Conservation (phyloP, 1,284 basidiomycete genomes). For the Melampsora occidentalis region DNA sequence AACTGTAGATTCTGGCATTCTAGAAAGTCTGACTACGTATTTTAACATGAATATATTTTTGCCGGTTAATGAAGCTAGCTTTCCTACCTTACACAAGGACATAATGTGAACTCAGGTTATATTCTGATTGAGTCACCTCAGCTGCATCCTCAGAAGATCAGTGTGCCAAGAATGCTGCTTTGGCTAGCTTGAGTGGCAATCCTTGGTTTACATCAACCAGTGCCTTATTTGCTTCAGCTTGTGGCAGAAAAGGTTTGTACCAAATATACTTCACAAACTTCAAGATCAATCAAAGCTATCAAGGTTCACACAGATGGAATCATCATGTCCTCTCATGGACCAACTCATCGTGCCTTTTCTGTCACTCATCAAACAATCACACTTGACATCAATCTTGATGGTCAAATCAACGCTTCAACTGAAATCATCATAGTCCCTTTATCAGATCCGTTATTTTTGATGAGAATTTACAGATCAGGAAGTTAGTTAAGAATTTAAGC, state of each 20-base stretch:
- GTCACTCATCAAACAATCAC: constrained; percentile 78
- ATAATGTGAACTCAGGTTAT: constrained; percentile 94
- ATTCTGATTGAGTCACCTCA: constrained; percentile 85
- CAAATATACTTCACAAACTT: no score
- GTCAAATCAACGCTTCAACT: constrained; percentile 73
- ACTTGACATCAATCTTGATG: constrained; percentile 80
- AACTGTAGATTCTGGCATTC: constrained; percentile 10
- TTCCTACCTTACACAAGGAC: constrained; percentile 91
- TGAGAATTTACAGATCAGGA: no score
- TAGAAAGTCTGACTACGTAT: constrained; percentile 56
- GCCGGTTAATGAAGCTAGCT: constrained; percentile 76
- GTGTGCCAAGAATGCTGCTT: constrained; percentile 68
- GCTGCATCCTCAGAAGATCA: constrained; percentile 68
- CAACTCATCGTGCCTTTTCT: constrained; percentile 46
- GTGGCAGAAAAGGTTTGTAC: constrained; percentile 69
- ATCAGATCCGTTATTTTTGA: no score
- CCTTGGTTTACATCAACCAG: constrained; percentile 87
- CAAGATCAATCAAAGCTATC: not conserved
- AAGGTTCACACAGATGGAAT: not conserved
- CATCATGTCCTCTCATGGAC: constrained; percentile 38
- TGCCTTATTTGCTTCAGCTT: constrained; percentile 94
- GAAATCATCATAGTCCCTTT: constrained; percentile 81
- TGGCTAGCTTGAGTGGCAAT: constrained; percentile 82
- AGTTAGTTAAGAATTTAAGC: no score
- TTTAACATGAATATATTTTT: constrained; percentile 84